Percentiles rank a stretch among this genome's conserved stretches.
phyloP scores from a whole-genome alignment of 83 land plant genomes.

The Picea mariana region DNA sequence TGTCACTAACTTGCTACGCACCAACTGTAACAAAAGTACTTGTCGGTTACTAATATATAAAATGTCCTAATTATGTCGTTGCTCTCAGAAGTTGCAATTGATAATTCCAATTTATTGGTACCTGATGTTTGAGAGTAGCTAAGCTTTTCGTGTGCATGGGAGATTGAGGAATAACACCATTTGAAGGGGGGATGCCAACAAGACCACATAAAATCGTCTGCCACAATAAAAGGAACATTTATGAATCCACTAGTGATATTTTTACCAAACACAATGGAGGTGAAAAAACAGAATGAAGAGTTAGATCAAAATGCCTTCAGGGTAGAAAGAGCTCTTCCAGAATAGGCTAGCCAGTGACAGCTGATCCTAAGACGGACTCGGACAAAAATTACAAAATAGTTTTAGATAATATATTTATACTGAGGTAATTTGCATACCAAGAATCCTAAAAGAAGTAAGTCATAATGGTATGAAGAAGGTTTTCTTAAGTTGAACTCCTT shows the following conservation, averaged over 20 bases:
- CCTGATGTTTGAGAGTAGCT: constrained; percentile 97
- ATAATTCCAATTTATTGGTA: constrained; percentile 12
- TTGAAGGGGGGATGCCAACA: constrained; percentile 93
- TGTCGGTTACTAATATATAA: not conserved
- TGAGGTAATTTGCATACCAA: constrained; percentile 42
- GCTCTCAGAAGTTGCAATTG: not conserved
- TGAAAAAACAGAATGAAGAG: not conserved
- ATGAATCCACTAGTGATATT: too few relatives aligned
- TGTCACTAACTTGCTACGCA: constrained; percentile 62
- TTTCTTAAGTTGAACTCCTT: constrained; percentile 84
- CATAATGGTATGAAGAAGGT: constrained; percentile 86
- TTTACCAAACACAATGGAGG: too few relatives aligned
- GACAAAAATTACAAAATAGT: too few relatives aligned
- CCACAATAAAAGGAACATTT: not conserved
- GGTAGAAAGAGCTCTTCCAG: not conserved
- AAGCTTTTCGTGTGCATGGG: constrained; percentile 98
- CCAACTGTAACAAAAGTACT: constrained; percentile 48
- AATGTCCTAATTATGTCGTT: not conserved
- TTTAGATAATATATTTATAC: too few relatives aligned
- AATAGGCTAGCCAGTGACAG: not conserved
- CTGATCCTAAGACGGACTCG: too few relatives aligned
- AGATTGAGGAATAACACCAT: constrained; percentile 98
- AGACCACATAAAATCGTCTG: constrained; percentile 92
- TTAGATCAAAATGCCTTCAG: not conserved
- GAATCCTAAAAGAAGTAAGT: constrained; percentile 73